phyloP scores from a whole-genome alignment of 768 basidiomycete species.

The Kwoniella shandongensis region DNA sequence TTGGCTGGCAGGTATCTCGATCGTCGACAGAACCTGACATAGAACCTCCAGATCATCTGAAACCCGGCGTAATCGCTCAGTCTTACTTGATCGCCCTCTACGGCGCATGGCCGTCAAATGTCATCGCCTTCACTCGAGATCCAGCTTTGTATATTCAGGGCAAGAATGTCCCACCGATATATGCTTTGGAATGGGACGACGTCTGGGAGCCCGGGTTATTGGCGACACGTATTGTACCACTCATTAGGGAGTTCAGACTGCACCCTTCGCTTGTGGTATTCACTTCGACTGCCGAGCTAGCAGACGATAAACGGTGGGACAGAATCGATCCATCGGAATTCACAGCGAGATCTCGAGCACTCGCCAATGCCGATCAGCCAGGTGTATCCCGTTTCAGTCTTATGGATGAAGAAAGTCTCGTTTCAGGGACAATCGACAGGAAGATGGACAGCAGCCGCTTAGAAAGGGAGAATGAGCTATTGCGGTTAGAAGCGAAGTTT shows the following conservation, averaged over 20 bases:
- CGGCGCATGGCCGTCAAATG: slow-evolving; percentile 87
- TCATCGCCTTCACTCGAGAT: slow-evolving; percentile 71
- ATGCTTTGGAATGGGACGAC: slow-evolving; percentile 69
- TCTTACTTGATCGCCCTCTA: slow-evolving; percentile 59
- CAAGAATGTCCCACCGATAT: slow-evolving; percentile 61
- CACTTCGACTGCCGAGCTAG: slow-evolving; percentile 66
- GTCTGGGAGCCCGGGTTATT: slow-evolving; percentile 69
- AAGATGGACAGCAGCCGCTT: slow-evolving; percentile 8
- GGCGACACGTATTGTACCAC: slow-evolving; percentile 59
- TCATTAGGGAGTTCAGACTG: slow-evolving; percentile 70
- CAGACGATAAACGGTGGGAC: slow-evolving; percentile 67
- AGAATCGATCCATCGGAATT: slow-evolving; percentile 51
- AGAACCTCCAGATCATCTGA: slow-evolving; percentile 47
- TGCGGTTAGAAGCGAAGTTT: slow-evolving; percentile 37
- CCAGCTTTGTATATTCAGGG: slow-evolving; percentile 67
- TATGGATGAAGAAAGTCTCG: slow-evolving; percentile 22
- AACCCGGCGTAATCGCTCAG: slow-evolving; percentile 26
- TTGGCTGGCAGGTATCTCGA: slow-evolving; percentile 32
- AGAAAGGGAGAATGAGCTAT: slow-evolving; percentile 34
- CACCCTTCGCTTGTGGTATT: slow-evolving; percentile 72
- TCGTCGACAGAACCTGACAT: slow-evolving; percentile 7
- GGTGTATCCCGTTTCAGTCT: slow-evolving; percentile 7
- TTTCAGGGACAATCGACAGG: neutral
- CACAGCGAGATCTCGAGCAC: slow-evolving; percentile 32
- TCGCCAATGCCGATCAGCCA: slow-evolving; percentile 21